Conservation (phyloP, 495 filamentous ascomycete species). For the Platismatia glauca region DNA sequence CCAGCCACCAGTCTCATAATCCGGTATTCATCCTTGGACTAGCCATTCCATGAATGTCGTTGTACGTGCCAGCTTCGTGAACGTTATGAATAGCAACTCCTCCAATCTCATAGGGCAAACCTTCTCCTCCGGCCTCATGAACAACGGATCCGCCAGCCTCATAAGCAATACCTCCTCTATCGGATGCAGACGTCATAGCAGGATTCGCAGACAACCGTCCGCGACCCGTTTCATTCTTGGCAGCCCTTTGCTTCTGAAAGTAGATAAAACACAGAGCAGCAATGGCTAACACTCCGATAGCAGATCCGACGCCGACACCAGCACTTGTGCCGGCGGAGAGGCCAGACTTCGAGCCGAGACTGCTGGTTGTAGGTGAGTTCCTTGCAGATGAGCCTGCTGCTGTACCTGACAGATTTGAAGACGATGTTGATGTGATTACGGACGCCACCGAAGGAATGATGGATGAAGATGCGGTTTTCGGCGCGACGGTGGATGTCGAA, state of each 20-base stretch:
- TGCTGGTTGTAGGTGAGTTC: background rate
- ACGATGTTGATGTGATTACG: background rate
- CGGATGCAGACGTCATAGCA: background rate
- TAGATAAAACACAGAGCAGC: slow-evolving; percentile 1
- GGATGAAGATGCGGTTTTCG: background rate
- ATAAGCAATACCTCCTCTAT: background rate
- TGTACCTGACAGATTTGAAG: background rate
- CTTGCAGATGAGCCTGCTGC: background rate
- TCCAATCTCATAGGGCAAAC: background rate
- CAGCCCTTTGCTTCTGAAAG: background rate
- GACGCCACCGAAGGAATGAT: background rate
- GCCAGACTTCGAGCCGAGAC: background rate
- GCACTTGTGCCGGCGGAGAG: slow-evolving; percentile 3
- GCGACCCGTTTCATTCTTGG: background rate
- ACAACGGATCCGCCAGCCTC: background rate
- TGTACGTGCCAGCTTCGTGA: background rate
- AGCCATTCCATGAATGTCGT: background rate
- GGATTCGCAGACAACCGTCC: background rate
- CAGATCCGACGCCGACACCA: slow-evolving; percentile 3
- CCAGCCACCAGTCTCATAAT: background rate
- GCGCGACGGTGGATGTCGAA: background rate
- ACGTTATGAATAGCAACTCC: background rate
- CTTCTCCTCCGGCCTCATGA: background rate
- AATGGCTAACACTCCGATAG: background rate
- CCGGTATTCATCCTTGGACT: background rate